A percentile compares a stretch with the other conserved stretches of the same genome.
Evolutionary conservation across 192 early-diverging fungal species (phyloP).

Genomic region (Rhizophagus sp.): DNA sequence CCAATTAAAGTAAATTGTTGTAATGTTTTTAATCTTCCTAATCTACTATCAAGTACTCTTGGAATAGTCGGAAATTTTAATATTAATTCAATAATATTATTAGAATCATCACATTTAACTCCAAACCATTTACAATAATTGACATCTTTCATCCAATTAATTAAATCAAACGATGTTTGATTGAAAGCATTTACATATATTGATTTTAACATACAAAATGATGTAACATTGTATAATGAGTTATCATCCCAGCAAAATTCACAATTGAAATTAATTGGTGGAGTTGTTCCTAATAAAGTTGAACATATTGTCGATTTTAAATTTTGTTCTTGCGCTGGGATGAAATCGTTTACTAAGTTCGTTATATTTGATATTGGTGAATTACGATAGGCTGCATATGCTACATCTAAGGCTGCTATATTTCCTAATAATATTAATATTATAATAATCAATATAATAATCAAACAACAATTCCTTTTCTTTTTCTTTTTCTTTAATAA

Average conservation of each 20-base stretch:
- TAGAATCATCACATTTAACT: constrained; percentile 15
- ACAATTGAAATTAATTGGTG: background rate
- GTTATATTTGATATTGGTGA: background rate
- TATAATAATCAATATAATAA: constrained; percentile 6
- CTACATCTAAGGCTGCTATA: constrained; percentile 7
- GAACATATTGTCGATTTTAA: background rate
- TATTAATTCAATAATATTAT: constrained; percentile 1
- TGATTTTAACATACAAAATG: constrained; percentile 18
- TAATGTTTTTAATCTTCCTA: constrained; percentile 3
- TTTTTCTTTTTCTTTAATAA: background rate
- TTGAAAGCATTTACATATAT: constrained; percentile 1
- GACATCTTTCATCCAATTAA: background rate
- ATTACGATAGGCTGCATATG: background rate
- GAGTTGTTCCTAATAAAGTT: background rate
- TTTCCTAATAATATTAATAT: constrained; percentile 21
- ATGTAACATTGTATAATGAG: constrained; percentile 1
- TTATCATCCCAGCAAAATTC: background rate
- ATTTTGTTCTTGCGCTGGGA: background rate
- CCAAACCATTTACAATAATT: constrained; percentile 21
- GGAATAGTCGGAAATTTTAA: background rate
- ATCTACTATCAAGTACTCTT: background rate
- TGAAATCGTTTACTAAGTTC: background rate
- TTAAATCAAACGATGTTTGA: background rate
- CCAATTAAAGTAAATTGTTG: constrained; percentile 6
- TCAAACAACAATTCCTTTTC: constrained; percentile 12